Base-by-base conservation (phyloP, 1,284 basidiomycete species). In the Cryptococcus deneoformans region DNA sequence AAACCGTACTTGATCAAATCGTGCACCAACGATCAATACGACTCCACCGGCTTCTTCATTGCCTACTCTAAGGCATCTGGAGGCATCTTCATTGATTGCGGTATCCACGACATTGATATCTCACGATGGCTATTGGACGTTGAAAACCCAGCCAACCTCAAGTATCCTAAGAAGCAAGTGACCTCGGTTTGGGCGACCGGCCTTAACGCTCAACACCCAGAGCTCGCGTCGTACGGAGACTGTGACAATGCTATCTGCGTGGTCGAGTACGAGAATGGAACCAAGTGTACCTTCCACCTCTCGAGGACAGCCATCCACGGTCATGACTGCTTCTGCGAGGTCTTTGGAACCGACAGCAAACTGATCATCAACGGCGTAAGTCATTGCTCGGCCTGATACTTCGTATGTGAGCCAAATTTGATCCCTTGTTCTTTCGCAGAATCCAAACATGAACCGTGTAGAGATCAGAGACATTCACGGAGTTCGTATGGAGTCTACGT, bases 91-190 rank as follows among this genome's bases (percentile, higher is more conserved):
- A 54, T 63, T 12, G 67, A 68, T 48, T 60, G 56, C 40, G 65
- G 59, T 4, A 61, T 68, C n/a, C 65, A 68, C 54, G 67, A 68
- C 50, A 62, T 63, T 20, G 65, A 65, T 45, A 42, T 56, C 11
- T 46, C 61, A 11, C 51, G 63, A 34, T 59, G 57, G 55, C 48
- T 63, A 12, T 54, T 53, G 29, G 54, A 59, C 50, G 29, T 29
- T 29, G 29, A 29, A 29, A 29, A 29, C 29, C 29, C 29, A 29
- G 29, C 29, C 29, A 29, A 29, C 29, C 29, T 29, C 3, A 29
- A 29, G 29, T 29, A 29, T 29, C 29, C 29, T 29, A 29, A 29
- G 5, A 29, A 29, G 29, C 29, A 29, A 29, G 63, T 66, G 42
- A 56, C 50, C n/a, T 12, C 47, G 8, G 63, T 62, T 20, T 62